These are phyloP conservation scores for Boletus bicolor DNA, from an alignment of 768 basidiomycete species.

Conservation along the genomic window DNA sequence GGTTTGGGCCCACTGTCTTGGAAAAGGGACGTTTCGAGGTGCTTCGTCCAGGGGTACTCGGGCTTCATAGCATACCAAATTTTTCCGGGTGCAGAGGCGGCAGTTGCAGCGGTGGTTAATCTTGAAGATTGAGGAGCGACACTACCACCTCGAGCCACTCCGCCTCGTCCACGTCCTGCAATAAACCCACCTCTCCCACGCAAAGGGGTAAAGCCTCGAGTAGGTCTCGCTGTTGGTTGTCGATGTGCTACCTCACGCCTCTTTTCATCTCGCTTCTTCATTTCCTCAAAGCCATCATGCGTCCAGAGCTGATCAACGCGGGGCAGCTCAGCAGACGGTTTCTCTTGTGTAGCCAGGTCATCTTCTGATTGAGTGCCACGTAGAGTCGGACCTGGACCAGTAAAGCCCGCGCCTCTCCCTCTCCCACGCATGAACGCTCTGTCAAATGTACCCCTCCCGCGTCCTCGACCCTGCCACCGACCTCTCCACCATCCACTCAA, in stretches of 20 bases:
- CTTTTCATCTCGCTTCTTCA: conserved; percentile 72
- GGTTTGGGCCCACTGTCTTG: conserved; percentile 57
- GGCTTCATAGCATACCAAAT: conserved; percentile 75
- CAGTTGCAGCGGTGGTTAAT: conserved; percentile 28
- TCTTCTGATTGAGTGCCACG: conserved; percentile 21
- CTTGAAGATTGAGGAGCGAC: conserved; percentile 30
- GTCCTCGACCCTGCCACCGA: conserved; percentile 67
- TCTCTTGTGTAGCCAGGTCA: conserved; percentile 17
- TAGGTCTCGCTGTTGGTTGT: conserved; percentile 27
- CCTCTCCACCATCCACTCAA: conserved; percentile 88
- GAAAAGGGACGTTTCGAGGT: conserved; percentile 72
- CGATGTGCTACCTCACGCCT: conserved; percentile 35
- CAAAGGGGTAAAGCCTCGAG: conserved; percentile 35
- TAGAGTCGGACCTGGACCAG: conserved; percentile 15
- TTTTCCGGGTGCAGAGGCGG: conserved; percentile 37
- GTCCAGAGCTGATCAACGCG: conserved; percentile 73
- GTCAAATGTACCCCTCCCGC: conserved; percentile 49
- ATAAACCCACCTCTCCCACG: conserved; percentile 50
- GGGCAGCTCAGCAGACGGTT: conserved; percentile 36
- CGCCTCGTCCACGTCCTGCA: conserved; percentile 42
- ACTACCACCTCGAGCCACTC: conserved; percentile 45
- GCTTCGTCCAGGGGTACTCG: conserved; percentile 81
- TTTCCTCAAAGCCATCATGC: conserved; percentile 87
- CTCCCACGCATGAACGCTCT: conserved; percentile 51
- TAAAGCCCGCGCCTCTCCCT: conserved; percentile 48